These are phyloP conservation scores for Xerocomellus chrysenteron DNA, from an alignment of 768 basidiomycete species.

Conservation along the genomic window DNA sequence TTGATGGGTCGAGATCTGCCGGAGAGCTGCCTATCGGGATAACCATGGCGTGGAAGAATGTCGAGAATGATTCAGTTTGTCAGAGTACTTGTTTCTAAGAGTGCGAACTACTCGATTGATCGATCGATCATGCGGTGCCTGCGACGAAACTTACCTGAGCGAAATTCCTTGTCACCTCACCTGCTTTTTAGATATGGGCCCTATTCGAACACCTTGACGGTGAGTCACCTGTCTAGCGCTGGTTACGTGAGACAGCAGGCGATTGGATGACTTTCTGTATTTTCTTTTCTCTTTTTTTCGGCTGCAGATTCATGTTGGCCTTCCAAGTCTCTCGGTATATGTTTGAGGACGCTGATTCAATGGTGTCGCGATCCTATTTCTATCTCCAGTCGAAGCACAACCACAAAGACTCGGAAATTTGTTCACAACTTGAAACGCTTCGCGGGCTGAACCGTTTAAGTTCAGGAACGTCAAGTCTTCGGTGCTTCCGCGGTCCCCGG, in stretches of 20 bases:
- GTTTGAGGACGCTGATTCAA: too few species aligned
- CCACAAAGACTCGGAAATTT: too few species aligned
- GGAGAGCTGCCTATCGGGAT: background rate
- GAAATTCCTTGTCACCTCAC: background rate
- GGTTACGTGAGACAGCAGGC: background rate
- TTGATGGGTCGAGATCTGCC: conserved; percentile 8
- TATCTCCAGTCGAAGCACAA: background rate
- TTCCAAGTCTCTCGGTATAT: too few species aligned
- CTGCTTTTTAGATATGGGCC: background rate
- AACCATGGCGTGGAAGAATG: conserved; percentile 6
- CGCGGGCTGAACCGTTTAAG: too few species aligned
- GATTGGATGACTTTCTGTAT: too few species aligned
- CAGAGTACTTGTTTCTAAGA: background rate
- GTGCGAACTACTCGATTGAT: background rate
- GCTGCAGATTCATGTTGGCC: too few species aligned
- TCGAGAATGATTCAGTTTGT: background rate
- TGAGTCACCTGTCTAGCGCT: background rate
- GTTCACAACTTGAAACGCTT: too few species aligned
- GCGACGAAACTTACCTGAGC: background rate
- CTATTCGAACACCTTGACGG: background rate
- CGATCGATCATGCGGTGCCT: background rate
- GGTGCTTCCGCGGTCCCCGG: background rate
- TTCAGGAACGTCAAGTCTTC: background rate
- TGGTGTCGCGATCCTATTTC: background rate
- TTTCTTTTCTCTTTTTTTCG: too few species aligned